Conservation (phyloP, 495 filamentous ascomycete genomes). For the Xylona heveae region DNA sequence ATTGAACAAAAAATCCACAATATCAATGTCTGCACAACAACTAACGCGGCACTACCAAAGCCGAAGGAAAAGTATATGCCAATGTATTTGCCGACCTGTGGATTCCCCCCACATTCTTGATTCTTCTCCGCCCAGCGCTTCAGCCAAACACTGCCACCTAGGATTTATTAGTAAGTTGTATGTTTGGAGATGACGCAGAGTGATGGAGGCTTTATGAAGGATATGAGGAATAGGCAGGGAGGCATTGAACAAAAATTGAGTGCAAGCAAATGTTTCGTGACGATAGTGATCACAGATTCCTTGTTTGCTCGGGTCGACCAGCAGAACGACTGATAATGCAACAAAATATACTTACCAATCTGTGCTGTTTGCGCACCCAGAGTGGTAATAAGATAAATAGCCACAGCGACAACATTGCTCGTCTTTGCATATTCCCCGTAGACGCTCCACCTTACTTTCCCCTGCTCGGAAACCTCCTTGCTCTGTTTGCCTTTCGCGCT, state of each 20-base stretch:
- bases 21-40: conserved; percentile 82
- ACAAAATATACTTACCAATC: conserved; percentile 22
- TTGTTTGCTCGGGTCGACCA: no score
- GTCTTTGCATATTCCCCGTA: conserved; percentile 33
- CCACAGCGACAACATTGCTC: conserved; percentile 70
- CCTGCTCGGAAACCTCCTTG: conserved; percentile 76
- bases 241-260: no score
- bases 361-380: conserved; percentile 61
- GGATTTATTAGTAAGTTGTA: background rate
- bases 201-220: no score
- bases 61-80: conserved; percentile 91
- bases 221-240: no score
- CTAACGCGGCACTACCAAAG: conserved; percentile 65
- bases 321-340: conserved; percentile 9
- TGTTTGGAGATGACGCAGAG: no score
- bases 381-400: conserved; percentile 57
- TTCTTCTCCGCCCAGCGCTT: conserved; percentile 82
- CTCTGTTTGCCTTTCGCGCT: conserved; percentile 55
- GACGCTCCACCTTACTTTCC: conserved; percentile 83
- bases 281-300: no score
- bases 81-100: conserved; percentile 68
- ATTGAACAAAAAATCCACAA: conserved; percentile 99
- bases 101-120: conserved; percentile 39
- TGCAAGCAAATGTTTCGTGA: no score
- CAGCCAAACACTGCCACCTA: conserved; percentile 68